phyloP scores from a whole-genome alignment of 2,329 filamentous ascomycete genomes.

The Lecanicillium sp. region DNA sequence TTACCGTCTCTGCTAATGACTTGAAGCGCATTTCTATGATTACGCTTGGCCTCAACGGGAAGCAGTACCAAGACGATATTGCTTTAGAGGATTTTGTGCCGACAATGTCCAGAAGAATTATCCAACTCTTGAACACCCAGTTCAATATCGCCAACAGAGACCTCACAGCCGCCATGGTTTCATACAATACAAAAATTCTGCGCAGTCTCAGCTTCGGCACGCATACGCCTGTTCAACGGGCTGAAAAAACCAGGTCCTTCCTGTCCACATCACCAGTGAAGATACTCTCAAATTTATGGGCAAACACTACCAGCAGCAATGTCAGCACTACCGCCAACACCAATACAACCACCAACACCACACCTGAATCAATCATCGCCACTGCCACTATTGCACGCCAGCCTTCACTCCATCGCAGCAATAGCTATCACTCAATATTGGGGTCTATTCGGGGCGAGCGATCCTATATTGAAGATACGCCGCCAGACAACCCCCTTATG shows the following conservation, averaged over 20 bases:
- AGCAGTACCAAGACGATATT: conserved; percentile 67
- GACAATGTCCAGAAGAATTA: conserved; percentile 68
- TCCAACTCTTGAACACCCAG: conserved; percentile 64
- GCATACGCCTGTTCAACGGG: conserved; percentile 35
- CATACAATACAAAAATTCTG: conserved; percentile 72
- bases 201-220: conserved; percentile 59
- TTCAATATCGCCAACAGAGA: conserved; percentile 60
- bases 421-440: conserved; percentile 49
- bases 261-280: conserved; percentile 85
- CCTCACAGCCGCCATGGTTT: conserved; percentile 63
- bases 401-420: conserved; percentile 36
- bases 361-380: conserved; percentile 18
- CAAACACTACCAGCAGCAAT: conserved; percentile 51
- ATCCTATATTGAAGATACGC: conserved; percentile 37
- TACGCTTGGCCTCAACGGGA: conserved; percentile 60
- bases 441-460: conserved; percentile 44
- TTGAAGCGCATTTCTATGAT: conserved; percentile 43
- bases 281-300: conserved; percentile 76
- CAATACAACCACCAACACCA: conserved; percentile 32
- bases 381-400: conserved; percentile 34
- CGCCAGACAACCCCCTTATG: conserved; percentile 59
- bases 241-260: conserved; percentile 61
- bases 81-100: conserved; percentile 66
- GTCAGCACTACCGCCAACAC: conserved; percentile 55
- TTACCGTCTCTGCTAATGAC: conserved; percentile 54